Base-by-base conservation (phyloP, 2,329 filamentous ascomycete species). In the Leptographium flavum region DNA sequence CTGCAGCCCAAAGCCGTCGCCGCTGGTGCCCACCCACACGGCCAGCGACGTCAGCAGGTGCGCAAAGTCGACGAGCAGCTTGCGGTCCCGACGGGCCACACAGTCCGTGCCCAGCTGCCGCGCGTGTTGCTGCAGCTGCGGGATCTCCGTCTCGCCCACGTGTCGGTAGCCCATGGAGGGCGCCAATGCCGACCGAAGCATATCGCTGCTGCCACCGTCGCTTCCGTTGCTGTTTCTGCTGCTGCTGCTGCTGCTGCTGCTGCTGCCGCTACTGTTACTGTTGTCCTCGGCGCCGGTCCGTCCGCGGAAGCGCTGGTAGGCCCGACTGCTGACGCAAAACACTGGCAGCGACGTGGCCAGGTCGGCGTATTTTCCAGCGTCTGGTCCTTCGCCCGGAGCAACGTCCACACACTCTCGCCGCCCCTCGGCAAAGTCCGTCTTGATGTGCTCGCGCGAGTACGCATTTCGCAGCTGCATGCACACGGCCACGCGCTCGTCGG, bases 321-420 rank as follows among this genome's bases (percentile, higher is more conserved):
- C 76, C 38, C 71, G 63, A 39, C 71, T 74, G 47, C 73, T 78
- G 15, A 82, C 73, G 49, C 77, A 82, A 53, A 81, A 83, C 2
- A 83, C 76, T 0, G 76, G 71, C 1, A 83, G 61, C 1, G 62
- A 64, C 9, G 57, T 57, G 0, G 73, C 75, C 8, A 81, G 66
- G 37, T 73, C 58, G 0, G 73, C 66, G 43, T 82, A 82, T 52
- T 81, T 69, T 10, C 74, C 66, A 3, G 73, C 72, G 49, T 79
- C 60, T 51, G 77, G 78, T 19, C 71, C 71, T 38, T 79, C 67
- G 50, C 73, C 64, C 49, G 76, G 70, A 3, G 64, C 60, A 0
- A 59, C 58, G 21, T 54, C 57, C 48, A n/a, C 58, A 55, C 52
- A 62, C 58, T 80, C 74, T 49, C 66, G 69, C 43, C 81, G 71